Percentiles rank a stretch among this genome's conserved stretches.
These are phyloP conservation scores for Meripilus lineatus DNA, from an alignment of 1,284 basidiomycete species.

Conservation along the genomic window DNA sequence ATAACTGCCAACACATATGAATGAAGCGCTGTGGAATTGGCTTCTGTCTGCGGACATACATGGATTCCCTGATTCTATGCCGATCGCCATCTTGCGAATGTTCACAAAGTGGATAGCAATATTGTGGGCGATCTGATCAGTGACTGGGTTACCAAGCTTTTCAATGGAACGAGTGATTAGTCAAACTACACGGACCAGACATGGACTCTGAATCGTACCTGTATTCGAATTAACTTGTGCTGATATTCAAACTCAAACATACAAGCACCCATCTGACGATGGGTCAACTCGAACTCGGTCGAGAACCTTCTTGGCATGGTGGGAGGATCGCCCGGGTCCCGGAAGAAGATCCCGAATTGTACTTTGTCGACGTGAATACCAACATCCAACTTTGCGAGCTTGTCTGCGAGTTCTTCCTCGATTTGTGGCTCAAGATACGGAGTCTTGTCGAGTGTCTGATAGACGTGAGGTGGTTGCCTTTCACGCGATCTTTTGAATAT, in stretches of 20 bases:
- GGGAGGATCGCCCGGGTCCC: constrained; percentile 25
- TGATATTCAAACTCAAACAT: constrained; percentile 60
- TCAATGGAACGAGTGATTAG: not conserved
- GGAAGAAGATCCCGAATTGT: constrained; percentile 57
- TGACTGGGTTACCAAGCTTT: constrained; percentile 52
- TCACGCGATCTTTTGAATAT: constrained; percentile 19
- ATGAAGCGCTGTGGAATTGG: not conserved
- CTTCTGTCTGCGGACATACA: constrained; percentile 24
- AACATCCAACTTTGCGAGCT: constrained; percentile 38
- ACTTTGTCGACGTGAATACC: constrained; percentile 50
- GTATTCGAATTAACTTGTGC: constrained; percentile 56
- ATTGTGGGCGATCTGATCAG: constrained; percentile 44
- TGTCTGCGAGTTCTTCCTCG: constrained; percentile 48
- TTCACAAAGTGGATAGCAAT: constrained; percentile 52
- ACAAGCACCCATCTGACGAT: constrained; percentile 37
- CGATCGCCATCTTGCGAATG: constrained; percentile 54
- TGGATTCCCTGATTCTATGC: constrained; percentile 42
- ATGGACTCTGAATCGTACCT: constrained; percentile 34
- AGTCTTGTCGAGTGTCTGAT: constrained; percentile 38
- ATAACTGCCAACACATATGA: constrained; percentile 38
- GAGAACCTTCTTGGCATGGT: constrained; percentile 51
- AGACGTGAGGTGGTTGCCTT: constrained; percentile 12
- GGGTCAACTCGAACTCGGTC: constrained; percentile 48
- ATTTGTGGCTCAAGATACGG: constrained; percentile 57
- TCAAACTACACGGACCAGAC: not conserved